These are phyloP conservation scores for Asterophora lycoperdoides DNA, from an alignment of 768 basidiomycete species.

Conservation along the genomic window DNA sequence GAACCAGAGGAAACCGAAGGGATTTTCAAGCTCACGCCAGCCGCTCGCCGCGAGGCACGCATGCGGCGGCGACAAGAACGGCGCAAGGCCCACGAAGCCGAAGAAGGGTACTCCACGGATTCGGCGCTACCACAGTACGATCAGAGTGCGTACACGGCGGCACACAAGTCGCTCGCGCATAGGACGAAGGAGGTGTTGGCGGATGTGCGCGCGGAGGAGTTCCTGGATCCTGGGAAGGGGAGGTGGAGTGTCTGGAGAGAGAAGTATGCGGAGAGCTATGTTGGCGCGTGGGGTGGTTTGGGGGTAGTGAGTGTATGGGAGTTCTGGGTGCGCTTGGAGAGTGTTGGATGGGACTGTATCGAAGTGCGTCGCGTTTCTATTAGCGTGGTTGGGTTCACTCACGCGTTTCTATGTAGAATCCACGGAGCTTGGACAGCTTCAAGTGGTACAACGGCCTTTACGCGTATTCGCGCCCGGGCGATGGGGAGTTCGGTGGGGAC, in stretches of 20 bases:
- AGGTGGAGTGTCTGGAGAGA: conserved; percentile 67
- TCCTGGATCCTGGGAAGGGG: conserved; percentile 73
- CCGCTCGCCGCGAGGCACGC: conserved; percentile 54
- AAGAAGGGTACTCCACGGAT: conserved; percentile 90
- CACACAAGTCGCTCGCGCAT: conserved; percentile 48
- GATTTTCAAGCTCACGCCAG: conserved; percentile 42
- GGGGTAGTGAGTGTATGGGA: conserved; percentile 89
- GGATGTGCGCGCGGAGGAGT: conserved; percentile 84
- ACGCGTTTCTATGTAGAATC: conserved; percentile 34
- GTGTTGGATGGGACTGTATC: conserved; percentile 84
- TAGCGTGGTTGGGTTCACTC: neutral
- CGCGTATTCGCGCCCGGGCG: conserved; percentile 63
- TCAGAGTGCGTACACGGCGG: conserved; percentile 61
- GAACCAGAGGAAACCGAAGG: conserved; percentile 54
- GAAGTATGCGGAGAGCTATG: conserved; percentile 75
- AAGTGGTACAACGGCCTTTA: conserved; percentile 79
- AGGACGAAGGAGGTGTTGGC: conserved; percentile 58
- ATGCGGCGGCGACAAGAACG: conserved; percentile 49
- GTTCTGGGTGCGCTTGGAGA: conserved; percentile 88
- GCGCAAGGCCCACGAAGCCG: conserved; percentile 26
- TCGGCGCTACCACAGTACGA: conserved; percentile 65
- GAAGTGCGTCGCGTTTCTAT: conserved; percentile 44
- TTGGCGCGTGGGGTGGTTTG: conserved; percentile 87
- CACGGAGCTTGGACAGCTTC: conserved; percentile 68
- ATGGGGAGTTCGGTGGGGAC: conserved; percentile 43